Evolutionary conservation across 306 rosid species (phyloP), one percentile per base, ranked within the genome.

Genomic region (Cajanus cajan): DNA sequence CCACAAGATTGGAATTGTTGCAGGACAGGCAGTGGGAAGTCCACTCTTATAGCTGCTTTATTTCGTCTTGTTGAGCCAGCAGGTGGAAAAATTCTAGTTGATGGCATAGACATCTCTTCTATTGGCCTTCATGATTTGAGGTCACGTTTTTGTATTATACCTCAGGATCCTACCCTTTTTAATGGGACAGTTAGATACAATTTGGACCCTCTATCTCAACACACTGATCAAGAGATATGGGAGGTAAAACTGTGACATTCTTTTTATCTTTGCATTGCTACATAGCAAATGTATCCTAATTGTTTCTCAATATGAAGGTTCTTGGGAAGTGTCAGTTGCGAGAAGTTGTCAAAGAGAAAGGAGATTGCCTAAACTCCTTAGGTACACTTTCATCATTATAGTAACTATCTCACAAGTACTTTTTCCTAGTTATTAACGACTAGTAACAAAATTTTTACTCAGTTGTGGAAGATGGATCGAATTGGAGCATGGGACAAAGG

Each of bases 141-240:
- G 80, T 91, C 92, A 36, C 83, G 85, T 25, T 85, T 91, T 13
- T 88, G 90, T 82, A 70, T 91, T 50, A 91, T 91, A 74, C 97
- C 97, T 68, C 92, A 91, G 76, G 94, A 91, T 78, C 97, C 97
- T 61, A 88, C 94, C 45, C 97, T 88, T 74, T 91, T 91, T 73
- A 88, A 85, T 57, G 97, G 97, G 31, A 88, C 91, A 16, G 86
- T 88, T 2, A 83, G 97, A 89, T 89, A 77, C 73, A 89, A 91
- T 50, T 78, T 91, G 84, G 94, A 91, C 61, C 97, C 89, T 50
- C 82, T 89, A 54, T 84, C 86, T 22, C 90, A 85, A 71, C 79
- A 83, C 52, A 78, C 91, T 50, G 94, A 88, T 79, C 67, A 78
- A 4, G 86, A 83, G 57, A 85, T 91, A 78, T 89, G 94, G 94